Evolutionary conservation across 2,329 filamentous ascomycete species (phyloP), one percentile per base, ranked within the genome.

Genomic region (Colletotrichum sp.): DNA sequence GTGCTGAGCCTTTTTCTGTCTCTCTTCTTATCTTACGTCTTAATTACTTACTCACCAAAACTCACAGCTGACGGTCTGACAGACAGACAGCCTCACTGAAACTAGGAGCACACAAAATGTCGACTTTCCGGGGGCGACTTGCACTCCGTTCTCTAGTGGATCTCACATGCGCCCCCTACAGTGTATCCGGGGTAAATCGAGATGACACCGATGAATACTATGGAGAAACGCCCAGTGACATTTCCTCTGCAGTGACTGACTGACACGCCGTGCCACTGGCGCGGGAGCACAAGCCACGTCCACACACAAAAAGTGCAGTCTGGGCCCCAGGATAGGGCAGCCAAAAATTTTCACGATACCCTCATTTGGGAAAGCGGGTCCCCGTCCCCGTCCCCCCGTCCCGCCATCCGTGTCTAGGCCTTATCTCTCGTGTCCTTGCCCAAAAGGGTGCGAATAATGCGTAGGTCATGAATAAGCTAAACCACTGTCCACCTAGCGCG

Each of bases 331-430:
- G 74, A 69, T 73, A 76, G 64, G 74, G 74, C 59, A n/a, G 24
- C 64, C 57, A 59, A 68, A 75, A 73, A 60, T 76, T 76, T 76
- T 76, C 74, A 76, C 65, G 74, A 76, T 76, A 32, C 74, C 74
- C 74, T 76, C 74, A 73, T 76, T 73, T 65, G 59, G 70, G 44
- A 68, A 68, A 60, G 74, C 60, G 70, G 74, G 49, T 39, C 73
- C 6, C 44, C 44, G n/a, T 21, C 12, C 44, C 44, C n/a, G 16
- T n/a, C n/a, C 10, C 44, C 44, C 44, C 44, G 44, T 52, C 44
- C 44, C 44, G 44, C 44, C 28, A 10, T n/a, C 26, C 5, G 44
- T 73, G 73, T 55, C 60, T 65, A 32, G 26, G 30, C 28, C 64
- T 62, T 55, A 76, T 67, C 52, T 68, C 67, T 52, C n/a, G 44